These are phyloP conservation scores for Penstemon barbatus DNA, from an alignment of 257 asterid genomes.

Conservation along the genomic window DNA sequence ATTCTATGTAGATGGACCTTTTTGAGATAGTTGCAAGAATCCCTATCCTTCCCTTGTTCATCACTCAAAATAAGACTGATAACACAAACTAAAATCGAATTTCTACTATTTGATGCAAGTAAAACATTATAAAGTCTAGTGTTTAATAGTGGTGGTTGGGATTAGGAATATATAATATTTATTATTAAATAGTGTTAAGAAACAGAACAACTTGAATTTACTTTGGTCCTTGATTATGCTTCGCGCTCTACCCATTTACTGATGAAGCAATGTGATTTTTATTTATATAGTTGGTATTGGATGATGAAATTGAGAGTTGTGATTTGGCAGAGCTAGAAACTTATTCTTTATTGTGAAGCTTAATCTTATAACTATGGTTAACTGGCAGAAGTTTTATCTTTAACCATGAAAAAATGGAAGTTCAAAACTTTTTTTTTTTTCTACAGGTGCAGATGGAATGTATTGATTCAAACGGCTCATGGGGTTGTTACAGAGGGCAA, in stretches of 20 bases:
- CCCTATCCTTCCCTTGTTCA: too few species aligned
- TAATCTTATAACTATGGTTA: slow-evolving; percentile 4
- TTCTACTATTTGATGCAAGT: too few species aligned
- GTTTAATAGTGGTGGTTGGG: not conserved
- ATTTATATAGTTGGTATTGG: not conserved
- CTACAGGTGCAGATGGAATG: slow-evolving; percentile 65
- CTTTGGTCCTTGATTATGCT: not conserved
- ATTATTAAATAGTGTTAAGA: not conserved
- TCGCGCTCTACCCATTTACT: not conserved
- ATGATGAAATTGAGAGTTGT: slow-evolving; percentile 7
- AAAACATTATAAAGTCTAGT: not conserved
- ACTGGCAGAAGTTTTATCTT: not conserved
- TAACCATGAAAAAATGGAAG: slow-evolving; percentile 2
- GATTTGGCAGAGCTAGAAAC: not conserved
- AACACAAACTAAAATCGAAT: too few species aligned
- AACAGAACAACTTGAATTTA: not conserved
- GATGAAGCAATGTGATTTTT: slow-evolving; percentile 17
- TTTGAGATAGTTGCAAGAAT: too few species aligned
- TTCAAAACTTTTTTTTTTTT: slow-evolving; percentile 4
- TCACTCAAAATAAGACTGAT: too few species aligned
- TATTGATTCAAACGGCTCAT: slow-evolving; percentile 31
- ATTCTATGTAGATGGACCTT: too few species aligned
- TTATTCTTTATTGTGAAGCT: not conserved
- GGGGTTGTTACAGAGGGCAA: slow-evolving; percentile 31
- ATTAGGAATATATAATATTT: not conserved